Conservation (phyloP, 2,329 filamentous ascomycete species). For the Stagonosporopsis chrysanthemi region DNA sequence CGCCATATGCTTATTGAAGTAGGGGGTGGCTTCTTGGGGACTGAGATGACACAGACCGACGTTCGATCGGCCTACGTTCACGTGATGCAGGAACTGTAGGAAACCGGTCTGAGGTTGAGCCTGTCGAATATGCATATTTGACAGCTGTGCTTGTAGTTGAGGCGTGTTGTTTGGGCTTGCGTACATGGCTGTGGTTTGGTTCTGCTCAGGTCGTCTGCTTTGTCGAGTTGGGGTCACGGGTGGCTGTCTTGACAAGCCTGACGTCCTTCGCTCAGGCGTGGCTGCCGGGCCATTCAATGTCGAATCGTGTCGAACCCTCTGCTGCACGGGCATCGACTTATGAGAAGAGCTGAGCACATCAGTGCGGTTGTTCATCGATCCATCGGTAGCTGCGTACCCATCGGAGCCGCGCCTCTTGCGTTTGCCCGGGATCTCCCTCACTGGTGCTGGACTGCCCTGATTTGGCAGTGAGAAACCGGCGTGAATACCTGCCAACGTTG, state of each 20-base stretch:
- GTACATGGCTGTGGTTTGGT: neutral
- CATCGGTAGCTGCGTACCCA: neutral
- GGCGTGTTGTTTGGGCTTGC: neutral
- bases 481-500: neutral
- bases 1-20: neutral
- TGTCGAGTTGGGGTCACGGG: neutral
- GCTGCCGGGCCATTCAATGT: neutral
- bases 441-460: neutral
- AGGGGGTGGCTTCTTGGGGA: neutral
- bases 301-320: neutral
- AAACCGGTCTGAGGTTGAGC: neutral
- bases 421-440: neutral
- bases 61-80: neutral
- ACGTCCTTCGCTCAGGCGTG: neutral
- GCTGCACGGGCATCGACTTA: neutral
- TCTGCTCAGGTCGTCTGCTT: neutral
- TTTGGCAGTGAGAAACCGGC: neutral
- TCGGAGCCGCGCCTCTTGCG: constrained; percentile 1
- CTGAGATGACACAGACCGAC: neutral
- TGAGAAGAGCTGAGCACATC: neutral
- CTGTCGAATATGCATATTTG: neutral
- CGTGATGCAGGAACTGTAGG: neutral
- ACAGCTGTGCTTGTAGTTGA: neutral
- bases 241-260: neutral
- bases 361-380: neutral